Conservation (phyloP, 305 asterid genomes). For the Solanum hybrid region DNA sequence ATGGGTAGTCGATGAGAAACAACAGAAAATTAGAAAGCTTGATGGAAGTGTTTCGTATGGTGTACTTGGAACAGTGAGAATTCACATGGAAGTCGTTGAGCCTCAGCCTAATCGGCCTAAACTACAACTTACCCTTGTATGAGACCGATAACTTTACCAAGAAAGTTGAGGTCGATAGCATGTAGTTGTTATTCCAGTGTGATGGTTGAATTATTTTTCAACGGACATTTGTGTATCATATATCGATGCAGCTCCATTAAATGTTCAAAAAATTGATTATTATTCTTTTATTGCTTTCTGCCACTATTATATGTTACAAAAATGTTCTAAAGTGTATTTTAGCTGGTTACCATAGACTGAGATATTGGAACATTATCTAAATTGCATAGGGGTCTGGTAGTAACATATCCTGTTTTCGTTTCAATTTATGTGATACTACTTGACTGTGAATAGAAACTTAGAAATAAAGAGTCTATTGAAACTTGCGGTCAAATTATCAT, state of each 20-base stretch:
- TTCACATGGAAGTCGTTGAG: conserved; percentile 88
- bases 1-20: conserved; percentile 76
- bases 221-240: too few species aligned
- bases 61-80: conserved; percentile 63
- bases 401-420: fast-evolving
- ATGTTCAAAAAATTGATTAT: background rate
- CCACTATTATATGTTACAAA: background rate
- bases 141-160: background rate
- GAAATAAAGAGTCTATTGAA: background rate
- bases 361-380: background rate
- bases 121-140: conserved; percentile 66
- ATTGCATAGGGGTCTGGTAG: background rate
- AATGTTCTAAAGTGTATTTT: background rate
- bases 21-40: conserved; percentile 56
- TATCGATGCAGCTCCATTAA: background rate
- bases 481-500: background rate
- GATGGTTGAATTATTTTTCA: background rate
- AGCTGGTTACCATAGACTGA: background rate
- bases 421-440: background rate
- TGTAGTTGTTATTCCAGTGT: background rate
- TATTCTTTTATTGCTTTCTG: background rate
- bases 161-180: background rate
- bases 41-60: conserved; percentile 56
- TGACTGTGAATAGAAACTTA: background rate
- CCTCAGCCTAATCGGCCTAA: conserved; percentile 94